Evolutionary conservation across 768 basidiomycete species (phyloP), one percentile per base, ranked within the genome.

Genomic region (Russula dissimulans): DNA sequence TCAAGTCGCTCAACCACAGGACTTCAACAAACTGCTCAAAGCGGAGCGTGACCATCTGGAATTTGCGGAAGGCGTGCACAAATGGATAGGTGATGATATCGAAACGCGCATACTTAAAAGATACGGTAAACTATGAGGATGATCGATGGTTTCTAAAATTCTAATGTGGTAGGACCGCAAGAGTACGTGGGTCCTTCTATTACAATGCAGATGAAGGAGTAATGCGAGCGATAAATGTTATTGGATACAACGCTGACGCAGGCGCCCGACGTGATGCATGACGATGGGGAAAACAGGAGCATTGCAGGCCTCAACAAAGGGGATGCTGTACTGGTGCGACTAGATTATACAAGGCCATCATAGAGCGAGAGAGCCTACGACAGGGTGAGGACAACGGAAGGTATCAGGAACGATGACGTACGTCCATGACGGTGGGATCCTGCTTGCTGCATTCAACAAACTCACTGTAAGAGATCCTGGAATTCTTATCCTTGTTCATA

Each of bases 341-440:
- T 18, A 29, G 22, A 41, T 49, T 60, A 95, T 69, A 95, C 93
- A 64, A 97, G 78, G 38, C 94, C 95, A 66, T 97, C 95, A 71
- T 97, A 98, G 62, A 98, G 76, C 53, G 94, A 97, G 63, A 98
- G 74, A 29, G 95, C 94, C 93, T 97, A 67, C 43, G 29, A 31
- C 22, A 22, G 38, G 66, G 18, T 59, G 47, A 50, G 62, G 42
- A 54, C 39, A 57, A 68, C 54, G 54, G 32, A 51, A 56, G 56
- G 62, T 11, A 52, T 18, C 56, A 47, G 39, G 41, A 38, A 45
- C 32, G 36, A 18, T 36, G 39, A 71, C 78, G 56, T 64, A 89
- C 95, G 84, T 98, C 93, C 14, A 99, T 95, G 72, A 99, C 98
- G 22, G 95, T 98, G 36, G 97, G 97, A 72, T 99, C 97, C 72